Evolutionary conservation across 768 basidiomycete species (phyloP), one percentile per base, ranked within the genome.

Genomic region (Roridomyces roridus): DNA sequence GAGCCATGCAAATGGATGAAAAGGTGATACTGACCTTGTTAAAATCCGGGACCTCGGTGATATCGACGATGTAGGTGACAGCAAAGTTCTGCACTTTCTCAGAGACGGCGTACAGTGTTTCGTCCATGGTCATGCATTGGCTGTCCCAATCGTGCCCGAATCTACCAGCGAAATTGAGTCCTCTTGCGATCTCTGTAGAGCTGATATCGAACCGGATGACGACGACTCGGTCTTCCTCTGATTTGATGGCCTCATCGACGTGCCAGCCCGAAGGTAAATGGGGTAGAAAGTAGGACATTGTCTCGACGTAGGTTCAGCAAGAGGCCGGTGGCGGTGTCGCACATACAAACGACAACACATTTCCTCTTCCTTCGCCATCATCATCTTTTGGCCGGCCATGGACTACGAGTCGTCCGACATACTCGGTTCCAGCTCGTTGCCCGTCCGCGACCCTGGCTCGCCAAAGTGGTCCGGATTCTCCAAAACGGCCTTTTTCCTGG

Each of bases 61-160:
- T 98, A 71, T 99, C 96, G 20, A 88, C 86, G 12, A 97, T 79
- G 69, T 98, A 98, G 62, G 98, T 94, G 65, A 98, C 94, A 8
- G 96, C 95, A 73, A 96, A 98, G 77, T 99, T 98, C 79, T 98
- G 95, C 5, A 98, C 94, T 72, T 94, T 96, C 76, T 98, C 97
- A 1, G 91, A 90, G 39, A 97, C 90, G 1, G 85, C 80, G 72
- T 94, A 91, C 10, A 98, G 85, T 2, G 94, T 96, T 73, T 98
- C 96, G 77, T 98, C 97, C 95, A 98, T 97, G 17, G 88, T 91
- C 97, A 98, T 98, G 77, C 96, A 98, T 63, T 97, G 89, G 0
- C 82, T 75, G 71, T 98, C 93, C 87, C 51, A 53, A 41, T 53
- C 51, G 29, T 94, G 92, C 0, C 96, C 96, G 70, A 98, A 98